Conservation (phyloP, 2,329 filamentous ascomycete species). For the Mycocentrospora acerina region DNA sequence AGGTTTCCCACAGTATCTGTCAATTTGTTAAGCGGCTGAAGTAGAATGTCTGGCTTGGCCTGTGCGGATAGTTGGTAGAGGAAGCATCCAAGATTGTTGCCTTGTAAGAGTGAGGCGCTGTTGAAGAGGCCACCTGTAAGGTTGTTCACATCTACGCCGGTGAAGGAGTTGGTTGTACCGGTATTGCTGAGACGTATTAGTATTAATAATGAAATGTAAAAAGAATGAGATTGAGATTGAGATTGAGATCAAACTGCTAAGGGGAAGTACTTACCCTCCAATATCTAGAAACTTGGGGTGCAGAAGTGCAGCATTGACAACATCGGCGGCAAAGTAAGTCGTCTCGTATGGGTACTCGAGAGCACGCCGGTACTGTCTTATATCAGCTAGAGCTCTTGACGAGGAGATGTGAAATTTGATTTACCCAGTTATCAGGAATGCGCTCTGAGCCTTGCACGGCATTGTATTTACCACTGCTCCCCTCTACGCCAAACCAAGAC, state of each 20-base stretch:
- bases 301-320: constrained; percentile 16
- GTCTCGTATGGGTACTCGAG: constrained; percentile 24
- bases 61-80: constrained; percentile 20
- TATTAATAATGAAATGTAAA: background rate
- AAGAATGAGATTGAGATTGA: background rate
- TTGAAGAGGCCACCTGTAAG: constrained; percentile 21
- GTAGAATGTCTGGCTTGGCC: constrained; percentile 23
- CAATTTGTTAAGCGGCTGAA: constrained; percentile 14
- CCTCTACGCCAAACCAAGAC: constrained; percentile 26
- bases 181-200: constrained; percentile 15
- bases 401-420: background rate
- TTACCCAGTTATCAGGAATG: constrained; percentile 23
- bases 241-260: too few species aligned
- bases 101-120: constrained; percentile 9
- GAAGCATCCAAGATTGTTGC: constrained; percentile 20
- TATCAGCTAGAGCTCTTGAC: background rate
- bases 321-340: constrained; percentile 21
- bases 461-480: constrained; percentile 14
- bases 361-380: constrained; percentile 18
- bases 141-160: constrained; percentile 15
- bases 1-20: constrained; percentile 15
- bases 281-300: constrained; percentile 25
- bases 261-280: constrained; percentile 20
- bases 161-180: constrained; percentile 24
- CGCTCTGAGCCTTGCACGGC: constrained; percentile 19